Percentiles rank a stretch among this genome's conserved stretches.
These are phyloP conservation scores for Huntiella decipiens DNA, from an alignment of 2,329 filamentous ascomycete species.

Conservation along the genomic window DNA sequence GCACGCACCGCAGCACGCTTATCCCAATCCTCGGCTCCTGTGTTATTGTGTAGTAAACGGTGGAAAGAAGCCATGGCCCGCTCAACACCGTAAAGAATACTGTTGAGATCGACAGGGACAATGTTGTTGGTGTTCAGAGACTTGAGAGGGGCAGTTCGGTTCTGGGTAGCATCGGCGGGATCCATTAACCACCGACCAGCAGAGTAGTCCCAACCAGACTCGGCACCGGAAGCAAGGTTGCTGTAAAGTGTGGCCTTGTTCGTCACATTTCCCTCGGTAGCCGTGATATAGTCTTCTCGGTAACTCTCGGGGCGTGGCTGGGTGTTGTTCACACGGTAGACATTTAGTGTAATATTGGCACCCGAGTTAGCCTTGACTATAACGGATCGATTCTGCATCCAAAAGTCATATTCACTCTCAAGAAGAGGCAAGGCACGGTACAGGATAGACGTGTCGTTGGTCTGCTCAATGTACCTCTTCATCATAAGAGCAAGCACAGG, in stretches of 20 bases:
- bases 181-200: constrained; percentile 36
- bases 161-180: constrained; percentile 36
- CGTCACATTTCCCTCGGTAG: constrained; percentile 31
- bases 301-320: constrained; percentile 50
- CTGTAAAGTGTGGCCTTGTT: constrained; percentile 35
- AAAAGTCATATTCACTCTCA: constrained; percentile 45
- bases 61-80: constrained; percentile 37
- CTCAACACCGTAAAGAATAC: constrained; percentile 49
- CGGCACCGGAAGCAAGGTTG: constrained; percentile 45
- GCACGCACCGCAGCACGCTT: constrained; percentile 32
- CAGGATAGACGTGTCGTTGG: constrained; percentile 39
- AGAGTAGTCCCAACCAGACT: constrained; percentile 47
- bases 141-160: constrained; percentile 46
- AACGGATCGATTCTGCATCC: constrained; percentile 39
- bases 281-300: constrained; percentile 44
- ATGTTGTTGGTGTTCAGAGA: constrained; percentile 39
- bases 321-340: constrained; percentile 42
- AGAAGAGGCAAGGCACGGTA: constrained; percentile 41
- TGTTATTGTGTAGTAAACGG: constrained; percentile 29
- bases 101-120: constrained; percentile 48
- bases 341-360: constrained; percentile 33
- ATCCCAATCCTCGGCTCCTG: constrained; percentile 29
- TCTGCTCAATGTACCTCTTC: constrained; percentile 42
- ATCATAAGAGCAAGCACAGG: constrained; percentile 49
- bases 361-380: constrained; percentile 23